Conservation (phyloP, 2,329 filamentous ascomycete genomes). For the Ophiostoma pallidulum region DNA sequence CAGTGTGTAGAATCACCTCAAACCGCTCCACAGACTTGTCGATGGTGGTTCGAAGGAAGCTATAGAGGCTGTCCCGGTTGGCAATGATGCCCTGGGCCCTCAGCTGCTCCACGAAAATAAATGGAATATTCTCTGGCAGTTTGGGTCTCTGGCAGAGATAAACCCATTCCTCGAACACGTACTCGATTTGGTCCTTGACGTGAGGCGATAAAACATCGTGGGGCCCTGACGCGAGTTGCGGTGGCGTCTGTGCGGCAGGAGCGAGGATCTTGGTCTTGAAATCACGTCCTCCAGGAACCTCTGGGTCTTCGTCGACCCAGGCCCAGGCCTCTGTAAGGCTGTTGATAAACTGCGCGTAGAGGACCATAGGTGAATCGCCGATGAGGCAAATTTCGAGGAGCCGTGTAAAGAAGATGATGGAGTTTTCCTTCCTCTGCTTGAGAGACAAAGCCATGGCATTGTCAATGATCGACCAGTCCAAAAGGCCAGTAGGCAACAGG, state of each 20-base stretch:
- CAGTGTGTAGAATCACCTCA: slow-evolving; percentile 58
- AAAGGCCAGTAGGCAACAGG: slow-evolving; percentile 48
- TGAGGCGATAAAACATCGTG: slow-evolving; percentile 45
- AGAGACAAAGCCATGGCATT: slow-evolving; percentile 65
- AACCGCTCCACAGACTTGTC: slow-evolving; percentile 71
- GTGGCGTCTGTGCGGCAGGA: slow-evolving; percentile 30
- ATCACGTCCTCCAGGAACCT: slow-evolving; percentile 53
- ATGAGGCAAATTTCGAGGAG: slow-evolving; percentile 72
- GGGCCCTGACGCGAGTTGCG: slow-evolving; percentile 28
- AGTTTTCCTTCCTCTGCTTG: slow-evolving; percentile 57
- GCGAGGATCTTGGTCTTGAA: slow-evolving; percentile 55
- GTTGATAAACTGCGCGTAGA: slow-evolving; percentile 77
- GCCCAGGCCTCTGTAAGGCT: slow-evolving; percentile 72
- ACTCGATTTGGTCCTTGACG: slow-evolving; percentile 78
- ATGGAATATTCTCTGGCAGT: slow-evolving; percentile 60
- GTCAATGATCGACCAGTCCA: slow-evolving; percentile 59
- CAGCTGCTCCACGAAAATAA: slow-evolving; percentile 76
- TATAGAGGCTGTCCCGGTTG: slow-evolving; percentile 63
- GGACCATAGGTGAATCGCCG: slow-evolving; percentile 63
- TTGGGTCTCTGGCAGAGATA: slow-evolving; percentile 70
- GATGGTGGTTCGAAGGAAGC: slow-evolving; percentile 73
- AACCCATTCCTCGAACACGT: slow-evolving; percentile 94
- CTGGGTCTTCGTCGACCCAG: slow-evolving; percentile 69
- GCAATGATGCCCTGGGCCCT: slow-evolving; percentile 64
- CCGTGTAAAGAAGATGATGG: slow-evolving; percentile 69